Percentiles rank a stretch among this genome's conserved stretches.
These are phyloP conservation scores for Globisporangium paroecandrum DNA, from an alignment of 352 stramenopile genomes.

Conservation along the genomic window DNA sequence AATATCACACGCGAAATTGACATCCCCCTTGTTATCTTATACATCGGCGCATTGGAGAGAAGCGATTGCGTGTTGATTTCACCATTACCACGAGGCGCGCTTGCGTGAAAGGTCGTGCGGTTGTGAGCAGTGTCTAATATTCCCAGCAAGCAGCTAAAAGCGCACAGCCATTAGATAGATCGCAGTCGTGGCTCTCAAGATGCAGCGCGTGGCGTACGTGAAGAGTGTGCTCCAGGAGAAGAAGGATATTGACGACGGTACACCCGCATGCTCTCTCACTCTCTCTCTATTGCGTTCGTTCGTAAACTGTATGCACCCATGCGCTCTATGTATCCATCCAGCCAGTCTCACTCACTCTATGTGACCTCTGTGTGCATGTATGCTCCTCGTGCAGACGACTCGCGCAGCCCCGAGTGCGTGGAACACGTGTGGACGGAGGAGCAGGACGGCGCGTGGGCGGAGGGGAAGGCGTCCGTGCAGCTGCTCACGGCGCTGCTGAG, in stretches of 20 bases:
- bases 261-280: not conserved
- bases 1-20: not conserved
- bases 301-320: not conserved
- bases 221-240: constrained; percentile 30
- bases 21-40: no score
- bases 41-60: no score
- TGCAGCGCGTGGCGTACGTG: constrained; percentile 30
- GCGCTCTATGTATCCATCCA: not conserved
- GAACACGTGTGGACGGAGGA: constrained; percentile 62
- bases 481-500: constrained; percentile 54
- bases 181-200: not conserved
- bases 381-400: constrained; percentile 1
- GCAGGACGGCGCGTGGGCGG: constrained; percentile 57
- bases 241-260: constrained; percentile 17
- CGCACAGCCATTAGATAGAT: not conserved
- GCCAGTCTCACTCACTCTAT: not conserved
- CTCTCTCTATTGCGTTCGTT: not conserved
- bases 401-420: constrained; percentile 39
- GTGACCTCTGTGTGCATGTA: not conserved
- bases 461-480: constrained; percentile 52
- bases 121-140: not conserved
- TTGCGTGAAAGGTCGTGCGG: not conserved
- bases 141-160: no score
- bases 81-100: not conserved
- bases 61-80: no score